These are phyloP conservation scores for Aspergillus viridinutans DNA, from an alignment of 2,329 filamentous ascomycete genomes.

Conservation along the genomic window DNA sequence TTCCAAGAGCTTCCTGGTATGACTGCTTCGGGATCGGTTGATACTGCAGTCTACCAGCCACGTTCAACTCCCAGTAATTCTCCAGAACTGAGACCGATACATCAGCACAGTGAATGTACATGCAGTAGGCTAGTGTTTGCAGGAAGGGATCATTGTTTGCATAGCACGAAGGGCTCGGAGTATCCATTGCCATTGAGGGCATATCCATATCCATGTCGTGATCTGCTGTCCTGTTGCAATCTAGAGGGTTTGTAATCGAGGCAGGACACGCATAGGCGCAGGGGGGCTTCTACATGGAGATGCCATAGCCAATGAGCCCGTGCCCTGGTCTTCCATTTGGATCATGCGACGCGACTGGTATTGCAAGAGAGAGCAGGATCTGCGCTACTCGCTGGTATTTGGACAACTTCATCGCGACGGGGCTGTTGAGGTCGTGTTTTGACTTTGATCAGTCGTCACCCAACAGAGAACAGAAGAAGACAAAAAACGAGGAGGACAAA, in stretches of 20 bases:
- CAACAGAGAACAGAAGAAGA: too few species aligned
- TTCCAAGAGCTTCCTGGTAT: not conserved
- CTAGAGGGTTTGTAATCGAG: constrained; percentile 1
- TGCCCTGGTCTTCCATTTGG: not conserved
- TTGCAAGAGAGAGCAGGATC: too few species aligned
- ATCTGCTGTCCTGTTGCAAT: not conserved
- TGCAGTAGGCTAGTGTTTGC: constrained; percentile 3
- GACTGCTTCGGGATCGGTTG: constrained; percentile 1
- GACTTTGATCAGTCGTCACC: too few species aligned
- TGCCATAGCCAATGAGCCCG: constrained; percentile 1
- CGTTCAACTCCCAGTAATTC: constrained; percentile 2
- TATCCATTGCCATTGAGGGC: not conserved
- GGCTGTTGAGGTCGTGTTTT: too few species aligned
- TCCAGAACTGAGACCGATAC: not conserved
- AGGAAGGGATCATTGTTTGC: constrained; percentile 1
- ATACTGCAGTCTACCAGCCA: not conserved
- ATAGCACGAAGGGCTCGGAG: not conserved
- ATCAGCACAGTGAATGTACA: not conserved
- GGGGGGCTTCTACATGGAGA: not conserved
- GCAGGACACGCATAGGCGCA: constrained; percentile 1
- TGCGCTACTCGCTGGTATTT: too few species aligned
- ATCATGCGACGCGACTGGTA: too few species aligned
- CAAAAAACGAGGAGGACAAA: too few species aligned
- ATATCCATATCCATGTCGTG: not conserved
- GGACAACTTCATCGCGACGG: too few species aligned